Evolutionary conservation across 306 rosid genomes (phyloP).

Genomic region (Psophocarpus tetragonolobus): DNA sequence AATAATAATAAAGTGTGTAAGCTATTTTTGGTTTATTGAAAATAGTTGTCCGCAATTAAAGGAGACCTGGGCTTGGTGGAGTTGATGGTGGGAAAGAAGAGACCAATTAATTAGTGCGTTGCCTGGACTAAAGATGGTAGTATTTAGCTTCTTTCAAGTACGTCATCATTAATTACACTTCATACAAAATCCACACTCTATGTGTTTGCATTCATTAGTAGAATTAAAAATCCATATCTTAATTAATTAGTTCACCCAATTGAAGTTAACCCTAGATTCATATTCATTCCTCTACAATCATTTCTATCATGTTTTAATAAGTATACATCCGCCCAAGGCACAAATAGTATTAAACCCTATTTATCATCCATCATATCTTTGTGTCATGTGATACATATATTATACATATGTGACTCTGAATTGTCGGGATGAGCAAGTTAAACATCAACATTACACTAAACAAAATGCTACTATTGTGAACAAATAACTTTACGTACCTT

Average conservation of each 20-base stretch:
- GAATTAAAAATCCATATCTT: neutral
- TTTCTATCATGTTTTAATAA: no score
- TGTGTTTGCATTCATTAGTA: neutral
- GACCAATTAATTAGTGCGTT: constrained; percentile 23
- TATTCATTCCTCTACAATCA: no score
- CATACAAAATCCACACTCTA: constrained; percentile 15
- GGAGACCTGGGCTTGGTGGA: constrained; percentile 28
- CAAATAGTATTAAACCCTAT: neutral
- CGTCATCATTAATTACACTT: constrained; percentile 15
- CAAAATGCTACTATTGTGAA: neutral
- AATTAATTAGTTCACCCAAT: neutral
- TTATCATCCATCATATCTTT: neutral
- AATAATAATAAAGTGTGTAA: neutral
- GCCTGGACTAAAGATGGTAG: constrained; percentile 22
- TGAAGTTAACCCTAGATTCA: constrained; percentile 25
- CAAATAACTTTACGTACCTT: neutral
- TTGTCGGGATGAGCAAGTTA: neutral
- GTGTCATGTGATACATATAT: no score
- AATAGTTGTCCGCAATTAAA: constrained; percentile 41
- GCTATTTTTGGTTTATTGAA: neutral
- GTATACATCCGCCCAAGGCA: no score
- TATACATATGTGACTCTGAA: neutral
- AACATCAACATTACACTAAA: neutral
- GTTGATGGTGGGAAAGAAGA: neutral
- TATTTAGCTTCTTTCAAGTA: constrained; percentile 1